These are phyloP conservation scores for Hydnum rufescens DNA, from an alignment of 768 basidiomycete species.

Conservation along the genomic window DNA sequence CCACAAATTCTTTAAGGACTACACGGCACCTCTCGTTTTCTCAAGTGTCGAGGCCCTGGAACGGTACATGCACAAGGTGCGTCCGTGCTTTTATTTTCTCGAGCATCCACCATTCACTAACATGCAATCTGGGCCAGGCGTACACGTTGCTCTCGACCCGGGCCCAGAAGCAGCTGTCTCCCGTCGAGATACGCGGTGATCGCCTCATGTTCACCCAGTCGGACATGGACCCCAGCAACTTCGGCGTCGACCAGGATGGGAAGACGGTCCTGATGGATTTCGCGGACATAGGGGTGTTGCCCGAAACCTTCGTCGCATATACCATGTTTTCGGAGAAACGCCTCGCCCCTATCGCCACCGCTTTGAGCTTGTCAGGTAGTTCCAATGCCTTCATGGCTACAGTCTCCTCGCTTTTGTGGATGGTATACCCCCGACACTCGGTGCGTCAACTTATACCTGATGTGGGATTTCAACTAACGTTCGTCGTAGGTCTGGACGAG, in stretches of 20 bases:
- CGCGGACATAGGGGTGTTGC: conserved; percentile 14
- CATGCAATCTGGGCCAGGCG: neutral
- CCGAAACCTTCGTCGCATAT: conserved; percentile 12
- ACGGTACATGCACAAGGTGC: conserved; percentile 11
- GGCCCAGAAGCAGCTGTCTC: neutral
- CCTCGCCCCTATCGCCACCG: neutral
- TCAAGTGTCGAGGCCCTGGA: conserved; percentile 9
- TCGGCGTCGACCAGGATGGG: conserved; percentile 16
- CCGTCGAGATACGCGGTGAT: conserved; percentile 13
- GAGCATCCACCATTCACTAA: neutral
- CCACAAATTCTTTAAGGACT: conserved; percentile 14
- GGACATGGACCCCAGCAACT: conserved; percentile 17
- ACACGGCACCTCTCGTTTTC: conserved; percentile 11
- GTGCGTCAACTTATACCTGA: neutral
- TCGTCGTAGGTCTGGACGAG: neutral
- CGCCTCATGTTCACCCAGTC: conserved; percentile 17
- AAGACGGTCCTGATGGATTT: conserved; percentile 16
- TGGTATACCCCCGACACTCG: neutral
- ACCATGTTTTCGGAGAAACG: conserved; percentile 7
- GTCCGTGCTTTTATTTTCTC: conserved; percentile 2
- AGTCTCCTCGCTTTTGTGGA: neutral
- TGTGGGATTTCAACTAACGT: neutral
- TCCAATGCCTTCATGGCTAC: neutral
- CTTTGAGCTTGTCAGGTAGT: neutral
- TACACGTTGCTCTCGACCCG: neutral